Base-by-base conservation (phyloP, 2,329 filamentous ascomycete species). In the Trichophaea hybrida region DNA sequence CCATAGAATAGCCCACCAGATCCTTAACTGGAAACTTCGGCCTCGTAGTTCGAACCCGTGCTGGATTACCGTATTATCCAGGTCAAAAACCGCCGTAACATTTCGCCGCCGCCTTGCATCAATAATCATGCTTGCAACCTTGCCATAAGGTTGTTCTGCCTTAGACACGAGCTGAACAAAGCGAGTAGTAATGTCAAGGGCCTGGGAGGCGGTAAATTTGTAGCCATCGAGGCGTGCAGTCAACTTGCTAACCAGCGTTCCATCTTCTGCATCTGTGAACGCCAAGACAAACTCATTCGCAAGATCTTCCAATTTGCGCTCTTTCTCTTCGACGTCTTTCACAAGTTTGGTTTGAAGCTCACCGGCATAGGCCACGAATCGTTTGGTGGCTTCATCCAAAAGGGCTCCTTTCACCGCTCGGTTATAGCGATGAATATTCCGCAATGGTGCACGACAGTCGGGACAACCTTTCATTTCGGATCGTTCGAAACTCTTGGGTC, bases 331-430 rank as follows among this genome's bases (percentile, higher is more conserved):
- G 6, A 77, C 65, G 15, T 65, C 60, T 1, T 71, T 61, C 1
- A 72, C 71, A 6, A 81, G 71, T 2, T 72, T 67, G 0, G 73
- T 63, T 60, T 74, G 77, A 8, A 72, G 66, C 5, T 62, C 65
- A 5, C 32, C 44, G 34, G 55, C 40, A 24, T 57, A 31, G 3
- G 75, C 66, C n/a, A 83, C 76, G 67, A 86, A 82, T 63, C 80
- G 82, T 70, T 83, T 84, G 0, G 80, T 80, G 0, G 78, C 74
- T 67, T 84, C 78, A 57, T 86, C 81, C 0, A 86, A 73, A 5
- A 81, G 71, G 0, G 78, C 80, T 3, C 78, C 75, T 38, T 80
- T 76, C 33, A 84, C 75, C 2, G 85, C 76, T 7, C 82, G 76
- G 12, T 80, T 79, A 66, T 86, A 86, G 4, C 83, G 74, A 1